Base-by-base conservation (phyloP, 2,329 filamentous ascomycete genomes). In the Aspergillus ruber region DNA sequence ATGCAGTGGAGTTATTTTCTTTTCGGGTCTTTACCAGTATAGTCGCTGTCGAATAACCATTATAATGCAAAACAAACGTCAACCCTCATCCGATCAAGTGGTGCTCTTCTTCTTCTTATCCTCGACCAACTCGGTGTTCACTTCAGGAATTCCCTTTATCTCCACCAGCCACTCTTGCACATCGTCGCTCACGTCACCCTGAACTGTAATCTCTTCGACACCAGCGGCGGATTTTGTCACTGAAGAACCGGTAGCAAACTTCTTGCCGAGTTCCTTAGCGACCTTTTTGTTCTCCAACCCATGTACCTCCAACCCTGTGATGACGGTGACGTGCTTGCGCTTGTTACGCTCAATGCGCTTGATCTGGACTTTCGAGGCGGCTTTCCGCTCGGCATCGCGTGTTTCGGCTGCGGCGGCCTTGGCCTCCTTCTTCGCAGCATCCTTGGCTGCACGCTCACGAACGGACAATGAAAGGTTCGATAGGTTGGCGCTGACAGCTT, bases 321-420 rank as follows among this genome's bases (percentile, higher is more conserved):
- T 84, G 13, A 90, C 85, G 0, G 93, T 98, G 46, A 98, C 90
- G 66, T 84, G 94, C 75, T 98, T 98, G 64, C 93, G 83, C 79
- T 98, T 98, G 73, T 95, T 97, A 54, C 93, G 84, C 77, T 97
- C 93, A 60, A 98, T 93, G 21, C 93, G 88, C 80, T 96, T 96
- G 74, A 98, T 95, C 48, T 82, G 84, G 46, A 98, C 75, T 63
- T 90, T 86, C 55, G 86, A 88, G 51, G 86, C 82, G 33, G 89
- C 88, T 58, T 91, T 86, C 64, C 86, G 84, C 66, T 90, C 88
- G 20, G 84, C 84, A 54, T 90, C 84, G 65, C 90, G 89, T 53
- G 85, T 82, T 71, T 95, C 91, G 17, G 83, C 85, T 21, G 90
- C 85, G 56, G 90, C 88, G 45, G 93, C 93, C 75, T 95, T 96